Conservation (phyloP, 306 rosid genomes). For the Cyamopsis tetragonoloba region DNA sequence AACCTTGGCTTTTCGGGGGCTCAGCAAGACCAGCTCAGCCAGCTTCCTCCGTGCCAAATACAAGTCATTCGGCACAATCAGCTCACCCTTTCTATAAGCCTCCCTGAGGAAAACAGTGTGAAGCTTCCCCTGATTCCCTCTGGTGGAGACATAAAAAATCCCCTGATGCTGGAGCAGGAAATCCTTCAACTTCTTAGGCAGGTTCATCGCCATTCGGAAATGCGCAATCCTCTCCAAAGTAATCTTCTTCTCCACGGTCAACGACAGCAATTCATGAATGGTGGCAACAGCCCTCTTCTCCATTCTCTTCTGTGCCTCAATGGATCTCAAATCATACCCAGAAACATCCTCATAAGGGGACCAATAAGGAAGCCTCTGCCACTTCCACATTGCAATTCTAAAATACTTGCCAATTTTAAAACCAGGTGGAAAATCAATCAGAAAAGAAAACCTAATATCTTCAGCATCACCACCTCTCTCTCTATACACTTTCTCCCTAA, state of each 20-base stretch:
- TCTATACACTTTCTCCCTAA: constrained; percentile 77
- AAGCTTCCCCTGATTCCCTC: constrained; percentile 94
- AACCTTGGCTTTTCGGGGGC: constrained; percentile 67
- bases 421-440: constrained; percentile 82
- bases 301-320: constrained; percentile 87
- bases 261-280: constrained; percentile 67
- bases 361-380: constrained; percentile 92
- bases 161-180: constrained; percentile 95
- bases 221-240: constrained; percentile 88
- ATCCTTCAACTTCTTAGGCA: constrained; percentile 82
- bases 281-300: constrained; percentile 83
- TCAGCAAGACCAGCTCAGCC: constrained; percentile 66
- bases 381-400: constrained; percentile 82
- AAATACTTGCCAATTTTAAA: constrained; percentile 83
- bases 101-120: constrained; percentile 87
- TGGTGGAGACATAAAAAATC: constrained; percentile 74
- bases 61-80: constrained; percentile 74
- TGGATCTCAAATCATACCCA: constrained; percentile 75
- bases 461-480: constrained; percentile 72
- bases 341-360: constrained; percentile 81
- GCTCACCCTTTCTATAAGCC: constrained; percentile 68
- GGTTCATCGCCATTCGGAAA: constrained; percentile 65
- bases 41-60: constrained; percentile 71
- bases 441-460: constrained; percentile 67
- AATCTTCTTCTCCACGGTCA: constrained; percentile 87